Base-by-base conservation (phyloP, 768 basidiomycete genomes). In the Panaeolus cyanescens region DNA sequence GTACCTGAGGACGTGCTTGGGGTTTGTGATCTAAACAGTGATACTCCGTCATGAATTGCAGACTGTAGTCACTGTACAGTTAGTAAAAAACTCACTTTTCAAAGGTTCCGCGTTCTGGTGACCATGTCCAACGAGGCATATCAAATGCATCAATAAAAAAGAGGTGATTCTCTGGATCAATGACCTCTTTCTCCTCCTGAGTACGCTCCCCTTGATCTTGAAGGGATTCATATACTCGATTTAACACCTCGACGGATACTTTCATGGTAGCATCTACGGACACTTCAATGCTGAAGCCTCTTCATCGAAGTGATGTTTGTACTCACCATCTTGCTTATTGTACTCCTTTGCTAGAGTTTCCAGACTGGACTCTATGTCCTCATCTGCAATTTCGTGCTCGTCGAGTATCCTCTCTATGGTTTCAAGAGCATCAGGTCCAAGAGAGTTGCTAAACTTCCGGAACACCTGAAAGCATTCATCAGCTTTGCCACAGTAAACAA, bases 91-190 rank as follows among this genome's bases (percentile, higher is more conserved):
- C 84, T 45, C 70, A 96, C 96, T 86, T 91, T 60, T 94, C 93
- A 68, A 98, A 99, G 1, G 91, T 89, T 50, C 90, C 90, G 60
- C 91, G 79, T 68, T 96, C 92, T 31, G 82, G 77, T 15, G 95
- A 94, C 88, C 93, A 99, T 67, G 90, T 84, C 89, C 95, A 95
- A 12, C 88, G 77, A 0, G 97, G 97, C 95, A 99, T 98, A 56
- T 96, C 95, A 68, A 95, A 96, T 9, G 96, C 90, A 71, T 96
- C 87, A 31, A 99, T 79, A 64, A 98, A 79, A 67, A 87, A 86
- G 30, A 99, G 75, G 71, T 97, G 92, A 39, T 82, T 87, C 32
- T 93, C 89, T 5, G 91, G 88, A 65, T 95, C 93, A 25, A 95
- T 79, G 7, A 83, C 72, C 42, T 91, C 89, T 37, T 84, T 84